These are phyloP conservation scores for Penicillium lividum DNA, from an alignment of 495 filamentous ascomycete species.

Conservation along the genomic window DNA sequence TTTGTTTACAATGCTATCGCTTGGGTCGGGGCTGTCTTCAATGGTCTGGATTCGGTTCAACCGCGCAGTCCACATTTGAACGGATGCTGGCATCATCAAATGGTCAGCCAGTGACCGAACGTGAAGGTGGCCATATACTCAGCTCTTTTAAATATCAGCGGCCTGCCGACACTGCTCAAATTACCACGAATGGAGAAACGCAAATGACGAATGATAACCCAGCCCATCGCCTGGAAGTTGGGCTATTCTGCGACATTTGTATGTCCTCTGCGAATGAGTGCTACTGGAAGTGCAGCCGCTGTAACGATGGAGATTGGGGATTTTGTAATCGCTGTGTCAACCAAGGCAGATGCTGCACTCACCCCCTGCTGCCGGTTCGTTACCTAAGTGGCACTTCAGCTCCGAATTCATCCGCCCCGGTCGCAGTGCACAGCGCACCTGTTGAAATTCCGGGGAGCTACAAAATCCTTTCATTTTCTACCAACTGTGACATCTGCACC, in stretches of 20 bases:
- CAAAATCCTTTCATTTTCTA: slow-evolving; percentile 64
- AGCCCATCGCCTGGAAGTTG: slow-evolving; percentile 64
- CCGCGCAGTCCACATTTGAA: slow-evolving; percentile 60
- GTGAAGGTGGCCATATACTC: slow-evolving; percentile 65
- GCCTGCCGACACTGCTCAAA: slow-evolving; percentile 42
- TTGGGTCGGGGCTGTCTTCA: slow-evolving; percentile 69
- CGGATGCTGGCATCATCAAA: slow-evolving; percentile 40
- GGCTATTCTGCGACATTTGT: slow-evolving; percentile 82
- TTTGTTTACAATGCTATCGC: slow-evolving; percentile 80
- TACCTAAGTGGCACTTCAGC: slow-evolving; percentile 33
- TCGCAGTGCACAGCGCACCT: slow-evolving; percentile 24
- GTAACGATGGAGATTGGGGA: slow-evolving; percentile 91
- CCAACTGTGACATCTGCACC: slow-evolving; percentile 73
- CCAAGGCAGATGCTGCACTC: slow-evolving; percentile 72
- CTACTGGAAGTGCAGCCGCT: slow-evolving; percentile 80
- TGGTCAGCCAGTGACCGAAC: slow-evolving; percentile 39
- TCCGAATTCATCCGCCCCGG: slow-evolving; percentile 27
- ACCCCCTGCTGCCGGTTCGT: slow-evolving; percentile 69
- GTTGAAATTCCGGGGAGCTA: slow-evolving; percentile 44
- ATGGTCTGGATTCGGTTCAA: slow-evolving; percentile 75
- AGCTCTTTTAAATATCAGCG: slow-evolving; percentile 64
- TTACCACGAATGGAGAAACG: slow-evolving; percentile 27
- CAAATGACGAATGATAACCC: slow-evolving; percentile 65
- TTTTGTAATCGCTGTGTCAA: slow-evolving; percentile 84
- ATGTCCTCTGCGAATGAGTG: slow-evolving; percentile 69